Evolutionary conservation across 495 filamentous ascomycete species (phyloP), one percentile per base, ranked within the genome.

Genomic region (Annulohypoxylon bovei): DNA sequence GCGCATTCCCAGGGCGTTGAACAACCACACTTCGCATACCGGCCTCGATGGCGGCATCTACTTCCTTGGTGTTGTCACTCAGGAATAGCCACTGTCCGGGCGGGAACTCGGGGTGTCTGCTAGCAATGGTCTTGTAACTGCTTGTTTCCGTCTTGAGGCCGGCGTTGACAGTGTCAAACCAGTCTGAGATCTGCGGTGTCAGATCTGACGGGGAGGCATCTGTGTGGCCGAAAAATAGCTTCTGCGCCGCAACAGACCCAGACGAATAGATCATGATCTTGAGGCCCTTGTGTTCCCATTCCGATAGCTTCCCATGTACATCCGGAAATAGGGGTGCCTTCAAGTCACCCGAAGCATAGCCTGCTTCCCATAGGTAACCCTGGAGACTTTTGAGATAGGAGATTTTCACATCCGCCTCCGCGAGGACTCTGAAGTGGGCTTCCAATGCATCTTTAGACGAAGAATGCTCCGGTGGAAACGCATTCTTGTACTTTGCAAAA

Each of bases 121-220:
- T 79, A 22, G 77, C 77, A 65, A 93, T 92, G 62, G 76, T 85
- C 72, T 76, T 75, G 75, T 93, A 93, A 72, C 89, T 91, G 33
- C 64, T 76, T 32, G 71, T 62, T 66, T 91, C 87, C 54, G 77
- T 80, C 81, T 93, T 93, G 66, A 84, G 80, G 6, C 91, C 91
- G n/a, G 90, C 90, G 68, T 88, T 93, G 39, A 89, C 85, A 5
- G 90, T 92, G 75, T 93, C 91, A 66, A 90, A 93, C 77, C 85
- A 91, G 47, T 81, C 87, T 25, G 78, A 77, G 62, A 92, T 82
- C 46, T 83, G 71, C 12, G 79, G 75, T 1, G 81, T 83, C 62
- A 92, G 74, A 70, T 93, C 88, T n/a, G 80, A 78, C 27, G 83
- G 82, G 47, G 78, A 63, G 7, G 79, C 77, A 70, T 86, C 79